These are phyloP conservation scores for Cladophialophora yegresii DNA, from an alignment of 2,329 filamentous ascomycete species.

Conservation along the genomic window DNA sequence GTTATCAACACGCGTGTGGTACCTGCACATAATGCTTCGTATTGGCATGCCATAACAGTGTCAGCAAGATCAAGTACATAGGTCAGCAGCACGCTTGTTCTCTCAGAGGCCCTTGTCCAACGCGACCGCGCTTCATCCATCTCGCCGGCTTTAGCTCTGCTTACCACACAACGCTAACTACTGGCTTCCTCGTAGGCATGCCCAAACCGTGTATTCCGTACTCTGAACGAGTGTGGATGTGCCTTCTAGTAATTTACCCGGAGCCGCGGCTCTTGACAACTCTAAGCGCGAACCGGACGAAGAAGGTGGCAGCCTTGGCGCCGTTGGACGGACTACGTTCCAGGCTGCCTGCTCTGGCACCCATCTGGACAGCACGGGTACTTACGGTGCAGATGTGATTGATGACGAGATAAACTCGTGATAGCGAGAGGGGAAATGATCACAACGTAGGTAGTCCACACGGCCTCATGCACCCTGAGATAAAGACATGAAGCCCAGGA, in stretches of 20 bases:
- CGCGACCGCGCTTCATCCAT: slow-evolving; percentile 1
- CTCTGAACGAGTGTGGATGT: too few relatives aligned
- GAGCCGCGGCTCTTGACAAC: not conserved
- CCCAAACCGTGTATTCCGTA: too few relatives aligned
- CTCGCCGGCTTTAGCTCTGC: slow-evolving; percentile 1
- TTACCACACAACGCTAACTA: not conserved
- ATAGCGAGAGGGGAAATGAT: not conserved
- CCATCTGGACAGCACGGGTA: too few relatives aligned
- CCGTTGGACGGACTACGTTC: too few relatives aligned
- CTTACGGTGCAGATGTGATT: too few relatives aligned
- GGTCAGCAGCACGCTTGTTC: not conserved
- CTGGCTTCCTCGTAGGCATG: too few relatives aligned
- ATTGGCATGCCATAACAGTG: not conserved
- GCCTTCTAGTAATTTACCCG: not conserved
- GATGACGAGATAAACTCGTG: not conserved
- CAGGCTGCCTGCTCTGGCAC: too few relatives aligned
- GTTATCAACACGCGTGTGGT: not conserved
- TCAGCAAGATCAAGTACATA: not conserved
- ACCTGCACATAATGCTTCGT: too few relatives aligned
- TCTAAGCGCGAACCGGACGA: not conserved
- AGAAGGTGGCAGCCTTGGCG: not conserved
- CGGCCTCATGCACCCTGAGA: not conserved
- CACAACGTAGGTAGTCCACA: not conserved
- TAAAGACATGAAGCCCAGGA: not conserved
- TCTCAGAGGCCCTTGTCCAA: not conserved